phyloP scores from a whole-genome alignment of 2,329 filamentous ascomycete genomes.

The Fonsecaea nubica region DNA sequence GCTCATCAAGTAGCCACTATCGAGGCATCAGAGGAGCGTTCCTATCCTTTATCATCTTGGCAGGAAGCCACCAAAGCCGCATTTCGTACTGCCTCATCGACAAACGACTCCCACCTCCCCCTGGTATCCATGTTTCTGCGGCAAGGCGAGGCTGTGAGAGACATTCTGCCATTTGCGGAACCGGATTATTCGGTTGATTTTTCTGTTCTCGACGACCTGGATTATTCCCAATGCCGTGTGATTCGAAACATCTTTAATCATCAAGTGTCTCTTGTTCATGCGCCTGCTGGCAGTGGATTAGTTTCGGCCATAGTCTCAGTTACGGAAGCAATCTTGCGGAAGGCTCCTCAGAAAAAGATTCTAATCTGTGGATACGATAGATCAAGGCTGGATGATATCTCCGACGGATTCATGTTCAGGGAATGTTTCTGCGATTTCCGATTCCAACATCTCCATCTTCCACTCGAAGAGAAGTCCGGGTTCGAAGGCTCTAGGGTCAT shows the following conservation, averaged over 20 bases:
- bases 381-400: background rate
- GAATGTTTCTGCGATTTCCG: conserved; percentile 4
- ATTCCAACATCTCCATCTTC: conserved; percentile 6
- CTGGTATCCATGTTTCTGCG: conserved; percentile 1
- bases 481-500: conserved; percentile 3
- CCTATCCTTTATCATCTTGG: background rate
- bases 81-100: background rate
- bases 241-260: conserved; percentile 14
- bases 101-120: background rate
- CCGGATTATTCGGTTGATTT: conserved; percentile 3
- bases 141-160: background rate
- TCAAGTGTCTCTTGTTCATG: conserved; percentile 11
- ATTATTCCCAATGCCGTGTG: background rate
- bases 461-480: background rate
- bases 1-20: conserved; percentile 4
- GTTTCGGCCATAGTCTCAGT: background rate
- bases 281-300: conserved; percentile 2
- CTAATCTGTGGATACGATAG: background rate
- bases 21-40: background rate
- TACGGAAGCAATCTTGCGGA: conserved; percentile 9
- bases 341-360: background rate
- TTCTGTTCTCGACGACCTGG: background rate
- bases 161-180: conserved; percentile 4
- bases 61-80: background rate
- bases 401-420: background rate